Base-by-base conservation (phyloP, 2,329 filamentous ascomycete species). In the Exserohilum turcica region DNA sequence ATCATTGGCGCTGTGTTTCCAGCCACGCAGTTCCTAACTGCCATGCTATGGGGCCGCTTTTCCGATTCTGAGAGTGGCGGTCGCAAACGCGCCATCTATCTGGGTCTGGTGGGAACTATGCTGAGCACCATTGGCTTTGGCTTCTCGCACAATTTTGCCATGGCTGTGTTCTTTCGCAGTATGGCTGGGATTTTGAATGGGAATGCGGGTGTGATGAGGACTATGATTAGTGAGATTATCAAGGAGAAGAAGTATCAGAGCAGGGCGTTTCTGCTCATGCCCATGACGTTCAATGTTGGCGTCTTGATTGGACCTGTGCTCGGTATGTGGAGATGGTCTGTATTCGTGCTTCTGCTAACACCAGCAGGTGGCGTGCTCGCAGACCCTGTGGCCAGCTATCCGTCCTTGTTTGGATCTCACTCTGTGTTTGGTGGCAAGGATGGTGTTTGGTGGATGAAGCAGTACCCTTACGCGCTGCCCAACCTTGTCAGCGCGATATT, bases 1-100 rank as follows among this genome's bases (percentile, higher is more conserved):
- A 77, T 95, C 2, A 78, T 96, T 19, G 86, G 90, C 42, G 90
- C 88, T 10, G 86, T 86, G 33, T 96, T 96, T 69, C 92, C 89
- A 0, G 88, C 86, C 0, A 87, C 89, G 0, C 91, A 96, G 71
- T 93, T 93, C 66, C 69, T 90, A 18, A 95, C 91, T 1, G 90
- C 90, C 2, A 86, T 96, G 72, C 74, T 91, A 55, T 96, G 91
- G 91, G 91, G 91, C 0, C 80, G 88, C 0, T 76, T 92, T 3
- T 83, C 84, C 1, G 84, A 87, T 65, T 85, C 88, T 6, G 82
- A 84, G 32, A 59, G 67, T 42, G 70, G 77, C 13, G 92, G 91
- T 0, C 82, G 91, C 43, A 96, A 96, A 74, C 83, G 82, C 13
- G 89, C 94, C 12, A 79, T 96, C 15, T 76, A 95, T 47, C 85